Base-by-base conservation (phyloP, 495 filamentous ascomycete species). In the Clavariopsis aquatica region DNA sequence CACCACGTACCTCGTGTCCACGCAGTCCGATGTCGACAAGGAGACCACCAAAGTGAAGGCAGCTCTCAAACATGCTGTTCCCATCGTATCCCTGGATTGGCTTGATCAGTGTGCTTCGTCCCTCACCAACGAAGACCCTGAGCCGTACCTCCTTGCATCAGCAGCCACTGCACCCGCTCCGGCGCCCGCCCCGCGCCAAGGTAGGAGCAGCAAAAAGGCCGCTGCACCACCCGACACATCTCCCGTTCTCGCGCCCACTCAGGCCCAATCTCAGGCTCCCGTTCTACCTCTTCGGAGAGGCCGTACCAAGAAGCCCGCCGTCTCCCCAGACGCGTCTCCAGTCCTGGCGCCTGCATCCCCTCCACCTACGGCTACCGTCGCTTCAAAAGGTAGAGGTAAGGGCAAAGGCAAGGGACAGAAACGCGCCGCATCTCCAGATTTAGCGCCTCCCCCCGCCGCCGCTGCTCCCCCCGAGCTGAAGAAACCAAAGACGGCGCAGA, bases 11-110 rank as follows among this genome's bases (percentile, higher is more conserved):
- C 72, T 91, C 0, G 63, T 91, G 22, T 80, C 83, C 0, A 84
- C 79, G 0, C 71, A 79, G 17, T 74, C 71, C 31, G 85, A 87
- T 43, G 78, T 80, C 26, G 78, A 80, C 23, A 86, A 84, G 45
- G 17, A 13, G 12, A 22, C 65, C 0, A 38, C 54, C 49, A 72
- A 79, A 19, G 64, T 76, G 19, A 47, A 62, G 24, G 45, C 41
- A 13, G 56, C 62, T 0, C 62, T 77, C 15, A 75, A 69, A 13
- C 79, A 87, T 46, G 45, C 49, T 29, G 38, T 64, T 24, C 79
- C 78, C 8, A 79, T 92, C 57, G 84, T 91, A 31, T 78, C 76
- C 6, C 57, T 89, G 4, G 72, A 84, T 7, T 92, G 89, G 89
- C 79, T 91, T 13, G 56, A 81, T 0, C 78, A 83, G 0, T 86